Evolutionary conservation across 768 basidiomycete genomes (phyloP).

Genomic region (Trametes coccinea): DNA sequence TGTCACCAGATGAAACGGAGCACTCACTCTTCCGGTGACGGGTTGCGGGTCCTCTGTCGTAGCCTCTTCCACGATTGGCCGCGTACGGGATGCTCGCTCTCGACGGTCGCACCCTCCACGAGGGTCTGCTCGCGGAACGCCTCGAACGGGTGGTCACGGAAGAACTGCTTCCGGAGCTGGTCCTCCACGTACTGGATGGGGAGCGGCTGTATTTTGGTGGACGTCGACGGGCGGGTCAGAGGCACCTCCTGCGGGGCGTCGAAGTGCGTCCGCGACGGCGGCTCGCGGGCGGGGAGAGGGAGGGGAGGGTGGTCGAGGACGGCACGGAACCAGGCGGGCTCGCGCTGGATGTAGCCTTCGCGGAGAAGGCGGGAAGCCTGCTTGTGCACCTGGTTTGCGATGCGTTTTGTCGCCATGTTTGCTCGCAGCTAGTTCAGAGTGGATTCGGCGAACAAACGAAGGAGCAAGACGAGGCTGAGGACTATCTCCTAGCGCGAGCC

Average conservation of each 20-base stretch:
- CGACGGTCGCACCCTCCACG: conserved; percentile 66
- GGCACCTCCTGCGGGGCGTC: conserved; percentile 40
- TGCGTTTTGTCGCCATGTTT: conserved; percentile 49
- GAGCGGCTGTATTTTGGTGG: conserved; percentile 40
- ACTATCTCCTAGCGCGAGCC: too few relatives aligned
- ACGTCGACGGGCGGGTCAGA: conserved; percentile 8
- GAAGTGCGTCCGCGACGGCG: conserved; percentile 55
- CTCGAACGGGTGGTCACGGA: conserved; percentile 95
- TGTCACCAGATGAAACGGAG: conserved; percentile 14
- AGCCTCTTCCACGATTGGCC: conserved; percentile 77
- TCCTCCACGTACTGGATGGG: conserved; percentile 83
- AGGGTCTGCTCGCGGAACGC: conserved; percentile 79
- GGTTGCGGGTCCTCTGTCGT: conserved; percentile 78
- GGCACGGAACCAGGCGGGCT: conserved; percentile 83
- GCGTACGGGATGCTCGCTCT: conserved; percentile 53
- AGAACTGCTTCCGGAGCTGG: conserved; percentile 85
- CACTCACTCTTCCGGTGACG: conserved; percentile 86
- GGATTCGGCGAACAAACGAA: too few relatives aligned
- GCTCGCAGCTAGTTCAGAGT: neutral
- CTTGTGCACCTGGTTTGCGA: conserved; percentile 88
- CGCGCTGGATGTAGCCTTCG: conserved; percentile 56
- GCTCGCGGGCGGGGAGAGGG: conserved; percentile 75
- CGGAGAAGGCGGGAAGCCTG: conserved; percentile 80
- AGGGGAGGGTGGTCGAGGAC: conserved; percentile 89
- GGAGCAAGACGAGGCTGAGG: too few relatives aligned